Percentiles rank a stretch among this genome's conserved stretches.
Conservation (phyloP, 768 basidiomycete species). For the Suillus alpinus region DNA sequence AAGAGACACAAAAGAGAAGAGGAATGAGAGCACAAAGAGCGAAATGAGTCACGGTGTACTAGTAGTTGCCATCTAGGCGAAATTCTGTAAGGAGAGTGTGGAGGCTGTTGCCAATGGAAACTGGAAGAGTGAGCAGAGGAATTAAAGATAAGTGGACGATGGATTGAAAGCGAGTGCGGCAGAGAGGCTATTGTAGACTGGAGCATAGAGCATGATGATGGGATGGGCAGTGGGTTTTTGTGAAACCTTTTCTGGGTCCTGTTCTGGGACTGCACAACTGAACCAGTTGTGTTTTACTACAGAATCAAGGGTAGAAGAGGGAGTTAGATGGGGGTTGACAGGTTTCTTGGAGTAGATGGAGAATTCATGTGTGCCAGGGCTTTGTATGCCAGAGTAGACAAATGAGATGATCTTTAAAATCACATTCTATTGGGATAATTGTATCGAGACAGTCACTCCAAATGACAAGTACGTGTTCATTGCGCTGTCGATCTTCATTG, state of each 20-base stretch:
- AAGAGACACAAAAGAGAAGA: constrained; percentile 44
- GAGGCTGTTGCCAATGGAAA: constrained; percentile 64
- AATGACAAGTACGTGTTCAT: constrained; percentile 80
- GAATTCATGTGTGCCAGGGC: constrained; percentile 23
- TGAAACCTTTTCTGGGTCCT: constrained; percentile 26
- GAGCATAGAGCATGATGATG: constrained; percentile 24
- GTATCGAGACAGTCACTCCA: constrained; percentile 83
- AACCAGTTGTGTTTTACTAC: constrained; percentile 56
- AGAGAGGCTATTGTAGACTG: constrained; percentile 26
- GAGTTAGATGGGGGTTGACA: no score
- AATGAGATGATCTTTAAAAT: constrained; percentile 60
- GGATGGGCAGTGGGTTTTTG: constrained; percentile 15
- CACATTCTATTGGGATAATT: constrained; percentile 53
- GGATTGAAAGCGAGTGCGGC: constrained; percentile 25
- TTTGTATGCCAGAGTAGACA: constrained; percentile 49
- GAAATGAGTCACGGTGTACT: no score
- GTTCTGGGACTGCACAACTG: constrained; percentile 49
- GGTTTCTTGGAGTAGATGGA: constrained; percentile 34
- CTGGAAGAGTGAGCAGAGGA: constrained; percentile 29
- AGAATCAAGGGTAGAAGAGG: neutral
- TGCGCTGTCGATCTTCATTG: no score
- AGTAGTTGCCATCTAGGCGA: constrained; percentile 43
- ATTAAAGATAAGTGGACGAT: neutral
- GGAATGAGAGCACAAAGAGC: constrained; percentile 40
- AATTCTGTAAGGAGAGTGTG: constrained; percentile 58